Conservation (phyloP, 768 basidiomycete genomes). For the Tephrocybe sp. region DNA sequence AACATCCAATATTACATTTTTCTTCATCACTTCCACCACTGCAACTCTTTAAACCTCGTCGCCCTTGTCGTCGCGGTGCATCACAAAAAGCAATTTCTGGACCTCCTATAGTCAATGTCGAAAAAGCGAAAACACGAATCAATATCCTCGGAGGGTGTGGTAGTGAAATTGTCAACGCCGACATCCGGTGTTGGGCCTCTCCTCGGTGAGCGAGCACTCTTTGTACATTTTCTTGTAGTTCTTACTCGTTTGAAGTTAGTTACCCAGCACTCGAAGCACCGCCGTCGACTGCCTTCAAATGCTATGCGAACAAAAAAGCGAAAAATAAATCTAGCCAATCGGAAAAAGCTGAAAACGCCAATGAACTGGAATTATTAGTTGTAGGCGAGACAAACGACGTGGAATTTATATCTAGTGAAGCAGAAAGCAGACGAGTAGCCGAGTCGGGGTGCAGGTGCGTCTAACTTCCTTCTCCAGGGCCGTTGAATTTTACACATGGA, state of each 20-base stretch:
- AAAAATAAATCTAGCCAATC: slow-evolving; percentile 19
- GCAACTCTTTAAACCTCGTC: slow-evolving; percentile 4
- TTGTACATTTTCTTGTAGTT: neutral
- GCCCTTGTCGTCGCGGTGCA: neutral
- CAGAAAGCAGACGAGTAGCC: slow-evolving; percentile 47
- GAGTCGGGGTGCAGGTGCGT: slow-evolving; percentile 71
- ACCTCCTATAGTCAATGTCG: slow-evolving; percentile 25
- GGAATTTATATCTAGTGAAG: slow-evolving; percentile 73
- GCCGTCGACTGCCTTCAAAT: slow-evolving; percentile 56
- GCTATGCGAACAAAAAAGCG: slow-evolving; percentile 48
- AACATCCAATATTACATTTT: slow-evolving; percentile 15
- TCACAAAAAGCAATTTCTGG: slow-evolving; percentile 7
- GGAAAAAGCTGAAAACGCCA: slow-evolving; percentile 21
- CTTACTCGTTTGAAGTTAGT: slow-evolving; percentile 36
- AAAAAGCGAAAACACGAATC: slow-evolving; percentile 35
- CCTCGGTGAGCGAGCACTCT: slow-evolving; percentile 30
- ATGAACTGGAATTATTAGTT: slow-evolving; percentile 45
- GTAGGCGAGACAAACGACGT: slow-evolving; percentile 84
- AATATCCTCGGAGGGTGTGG: slow-evolving; percentile 19
- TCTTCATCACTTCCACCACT: slow-evolving; percentile 15
- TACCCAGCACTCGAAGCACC: slow-evolving; percentile 70
- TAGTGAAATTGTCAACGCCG: slow-evolving; percentile 31
- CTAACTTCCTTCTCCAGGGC: neutral
- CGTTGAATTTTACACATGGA: neutral
- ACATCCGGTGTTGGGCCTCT: slow-evolving; percentile 34